phyloP scores from a whole-genome alignment of 2,329 filamentous ascomycete genomes.

The Aspergillus tanneri region DNA sequence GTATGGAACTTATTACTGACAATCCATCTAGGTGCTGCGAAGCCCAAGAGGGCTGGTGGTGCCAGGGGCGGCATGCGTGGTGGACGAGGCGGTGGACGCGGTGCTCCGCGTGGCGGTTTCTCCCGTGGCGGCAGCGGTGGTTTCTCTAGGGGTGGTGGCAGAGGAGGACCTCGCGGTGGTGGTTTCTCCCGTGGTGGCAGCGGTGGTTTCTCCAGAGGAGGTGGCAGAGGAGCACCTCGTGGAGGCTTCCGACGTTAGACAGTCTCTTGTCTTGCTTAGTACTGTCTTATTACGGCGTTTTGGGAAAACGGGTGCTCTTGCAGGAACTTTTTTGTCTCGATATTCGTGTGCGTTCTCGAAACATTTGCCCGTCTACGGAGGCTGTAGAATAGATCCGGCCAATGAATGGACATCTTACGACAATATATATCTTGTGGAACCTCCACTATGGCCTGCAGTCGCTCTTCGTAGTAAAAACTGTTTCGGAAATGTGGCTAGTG shows the following conservation, averaged over 20 bases:
- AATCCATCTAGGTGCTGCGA: slow-evolving; percentile 57
- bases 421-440: slow-evolving; percentile 6
- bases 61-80: slow-evolving; percentile 49
- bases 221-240: slow-evolving; percentile 36
- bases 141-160: slow-evolving; percentile 44
- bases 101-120: slow-evolving; percentile 46
- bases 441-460: background rate
- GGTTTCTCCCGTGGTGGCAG: too few species aligned
- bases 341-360: slow-evolving; percentile 38
- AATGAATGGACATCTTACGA: slow-evolving; percentile 25
- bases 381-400: slow-evolving; percentile 34
- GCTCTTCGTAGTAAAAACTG: background rate
- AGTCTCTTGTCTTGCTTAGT: slow-evolving; percentile 28
- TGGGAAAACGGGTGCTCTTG: slow-evolving; percentile 42
- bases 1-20: background rate
- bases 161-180: slow-evolving; percentile 26
- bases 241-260: slow-evolving; percentile 28
- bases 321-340: slow-evolving; percentile 37
- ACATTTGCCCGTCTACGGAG: slow-evolving; percentile 31
- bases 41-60: slow-evolving; percentile 69
- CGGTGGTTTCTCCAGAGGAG: slow-evolving; percentile 36
- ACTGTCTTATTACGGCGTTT: slow-evolving; percentile 46
- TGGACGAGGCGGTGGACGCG: slow-evolving; percentile 53
- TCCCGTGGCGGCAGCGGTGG: slow-evolving; percentile 44
- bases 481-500: slow-evolving; percentile 23